Evolutionary conservation across 2,329 filamentous ascomycete species (phyloP), one percentile per base, ranked within the genome.

Genomic region (Penicillium sp.): DNA sequence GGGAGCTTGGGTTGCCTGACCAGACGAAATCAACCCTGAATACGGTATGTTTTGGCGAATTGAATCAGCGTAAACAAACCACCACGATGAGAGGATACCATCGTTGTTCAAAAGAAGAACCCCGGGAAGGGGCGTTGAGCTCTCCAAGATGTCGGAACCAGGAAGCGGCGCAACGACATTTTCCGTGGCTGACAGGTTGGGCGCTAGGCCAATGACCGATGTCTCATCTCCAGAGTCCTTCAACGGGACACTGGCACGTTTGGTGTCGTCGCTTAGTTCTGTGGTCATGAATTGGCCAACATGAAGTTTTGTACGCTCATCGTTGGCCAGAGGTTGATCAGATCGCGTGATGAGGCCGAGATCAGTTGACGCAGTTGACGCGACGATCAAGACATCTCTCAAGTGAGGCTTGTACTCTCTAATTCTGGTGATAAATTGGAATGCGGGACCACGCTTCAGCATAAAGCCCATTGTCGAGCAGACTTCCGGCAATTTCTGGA

Each of bases 41-140:
- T 92, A 97, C 0, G 85, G 83, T 7, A 84, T 85, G 4, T 87
- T 87, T 64, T 87, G 80, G 57, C 87, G 85, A 59, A 99, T 86
- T 2, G 93, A 92, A 40, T 95, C 91, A 35, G 89, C 85, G 75
- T 97, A 97, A 20, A 97, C 83, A 42, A 97, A 76, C 90, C 93
- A 97, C 92, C 93, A 99, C 13, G 86, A 83, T 44, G 85, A 86
- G 16, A 99, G 79, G 10, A 96, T 77, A 61, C 94, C 94, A 67
- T 97, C 90, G 62, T 96, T 88, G 58, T 95, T 97, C 16, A 99
- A 79, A 31, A 91, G 82, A 81, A 94, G 88, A 40, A 96, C 80
- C 11, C 87, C 90, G 6, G 94, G 94, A 9, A 97, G 76, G 13
- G 94, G 93, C 1, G 85, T 86, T 0, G 87, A 82, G 5, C 92